Percentiles rank a stretch among this genome's conserved stretches.
These are phyloP conservation scores for Ogataea nakhonphanomensis DNA, from an alignment of 805 yeast species.

Conservation along the genomic window DNA sequence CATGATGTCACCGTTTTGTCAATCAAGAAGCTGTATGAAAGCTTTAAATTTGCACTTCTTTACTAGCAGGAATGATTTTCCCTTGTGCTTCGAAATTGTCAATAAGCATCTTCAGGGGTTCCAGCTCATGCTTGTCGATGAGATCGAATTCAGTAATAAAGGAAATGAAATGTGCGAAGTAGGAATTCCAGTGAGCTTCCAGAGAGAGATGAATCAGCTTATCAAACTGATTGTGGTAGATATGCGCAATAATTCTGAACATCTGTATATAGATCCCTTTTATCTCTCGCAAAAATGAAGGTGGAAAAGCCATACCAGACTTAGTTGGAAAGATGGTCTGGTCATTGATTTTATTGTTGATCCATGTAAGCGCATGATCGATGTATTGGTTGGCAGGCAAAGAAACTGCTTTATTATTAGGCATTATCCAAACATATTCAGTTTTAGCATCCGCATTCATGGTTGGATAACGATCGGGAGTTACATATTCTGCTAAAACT, in stretches of 20 bases:
- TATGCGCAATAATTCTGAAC: conserved; percentile 93
- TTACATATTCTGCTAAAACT: conserved; percentile 84
- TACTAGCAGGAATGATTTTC: conserved; percentile 44
- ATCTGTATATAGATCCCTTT: conserved; percentile 87
- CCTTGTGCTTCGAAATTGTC: conserved; percentile 83
- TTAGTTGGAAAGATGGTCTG: conserved; percentile 90
- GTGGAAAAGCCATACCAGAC: conserved; percentile 85
- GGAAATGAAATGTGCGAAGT: conserved; percentile 90
- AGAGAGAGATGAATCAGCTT: conserved; percentile 84
- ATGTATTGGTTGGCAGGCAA: conserved; percentile 92
- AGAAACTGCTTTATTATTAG: conserved; percentile 69
- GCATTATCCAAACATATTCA: conserved; percentile 83
- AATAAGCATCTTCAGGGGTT: conserved; percentile 73
- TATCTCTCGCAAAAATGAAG: conserved; percentile 74
- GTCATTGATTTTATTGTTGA: conserved; percentile 81
- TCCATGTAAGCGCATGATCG: conserved; percentile 89
- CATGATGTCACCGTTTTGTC: neutral
- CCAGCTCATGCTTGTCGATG: conserved; percentile 74
- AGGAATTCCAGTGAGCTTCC: conserved; percentile 98
- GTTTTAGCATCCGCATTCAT: conserved; percentile 96
- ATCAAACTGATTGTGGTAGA: conserved; percentile 92
- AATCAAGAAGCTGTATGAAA: too few species aligned
- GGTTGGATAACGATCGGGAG: conserved; percentile 84
- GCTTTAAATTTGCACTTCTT: neutral
- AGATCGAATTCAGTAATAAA: conserved; percentile 81